Base-by-base conservation (phyloP, 345 rosid genomes). In the Firmiana major region DNA sequence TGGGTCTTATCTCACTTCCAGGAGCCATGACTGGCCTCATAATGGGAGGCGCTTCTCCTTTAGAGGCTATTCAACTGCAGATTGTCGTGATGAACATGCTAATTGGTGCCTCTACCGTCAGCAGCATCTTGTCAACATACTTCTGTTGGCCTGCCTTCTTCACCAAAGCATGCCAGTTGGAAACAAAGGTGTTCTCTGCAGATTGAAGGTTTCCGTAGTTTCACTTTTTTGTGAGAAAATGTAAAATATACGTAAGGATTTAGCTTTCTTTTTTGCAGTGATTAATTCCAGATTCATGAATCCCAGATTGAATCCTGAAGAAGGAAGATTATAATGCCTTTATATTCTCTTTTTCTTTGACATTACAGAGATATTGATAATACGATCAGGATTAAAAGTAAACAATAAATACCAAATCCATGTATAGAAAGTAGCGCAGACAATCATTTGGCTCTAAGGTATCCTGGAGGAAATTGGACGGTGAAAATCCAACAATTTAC, bases 1-100 rank as follows among this genome's bases (percentile, higher is more conserved):
- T 95, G 19, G 98, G 98, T 22, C 87, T 95, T 59, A 93, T 93
- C 31, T 92, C 97, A 0, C 84, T 93, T 43, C 99, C 99, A 0
- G 97, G 98, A 0, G 97, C 99, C 0, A 95, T 93, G 98, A 95
- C 98, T 0, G 93, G 97, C 19, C 89, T 95, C 75, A 95, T 95
- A 75, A 93, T 95, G 99, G 99, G 98, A 6, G 99, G 99, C 60
- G 93, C 99, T 12, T 92, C 98, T 5, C 97, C 98, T 0, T 73
- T 90, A 0, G 97, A 93, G 75, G 98, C 98, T 5, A 93, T 95
- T 76, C 99, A 95, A 68, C 87, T 93, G 16, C 98, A 95, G 87
- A 95, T 95, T n/a, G 92, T 93, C 45, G 99, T 95, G 0, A 95
- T 92, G 99, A 93, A 95, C 83, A 95, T 93, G 98, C 81, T 95